Base-by-base conservation (phyloP, 2,329 filamentous ascomycete species). In the Cytospora chrysosperma region DNA sequence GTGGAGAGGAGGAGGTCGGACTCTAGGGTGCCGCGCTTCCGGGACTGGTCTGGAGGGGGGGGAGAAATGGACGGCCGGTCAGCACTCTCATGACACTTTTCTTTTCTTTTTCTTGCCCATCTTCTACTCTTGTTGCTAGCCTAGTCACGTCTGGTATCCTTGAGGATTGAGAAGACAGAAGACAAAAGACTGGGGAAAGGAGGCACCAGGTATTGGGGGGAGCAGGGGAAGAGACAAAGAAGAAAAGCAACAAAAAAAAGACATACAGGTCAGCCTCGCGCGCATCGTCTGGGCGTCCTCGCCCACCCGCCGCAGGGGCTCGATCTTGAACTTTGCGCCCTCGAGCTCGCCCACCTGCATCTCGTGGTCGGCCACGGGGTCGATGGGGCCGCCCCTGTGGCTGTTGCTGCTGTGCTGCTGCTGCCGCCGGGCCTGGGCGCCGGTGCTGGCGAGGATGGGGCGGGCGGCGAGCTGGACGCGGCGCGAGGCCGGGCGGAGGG, bases 1-100 rank as follows among this genome's bases (percentile, higher is more conserved):
- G 95, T 99, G 65, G 92, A 97, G 69, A 98, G 90, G 67, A 99
- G 87, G 61, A 99, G 91, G 76, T 99, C 95, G 68, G 91, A 93
- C 76, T 99, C 95, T 73, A 98, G 88, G 69, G 91, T 98, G 70
- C 95, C 95, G 75, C 95, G 88, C 79, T 99, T 99, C 71, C 95
- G 91, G 76, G 91, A 95, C 80, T 99, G 95, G 81, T 99, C 94
- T 97, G 27, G 9, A 28, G n/a, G 17, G 5, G 17, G 24, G 17
- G 10, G 2, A 1, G 0, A 24, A 15, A 26, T 3, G 17, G 19
- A 2, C 24, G n/a, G 13, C 3, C 19, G 17, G 10, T 43, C 9
- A 43, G 40, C n/a, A n/a, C n/a, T n/a, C 40, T 43, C 30, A 12
- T 7, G 10, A 21, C n/a, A 3, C 13, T 10, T 24, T 21, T 13